These are phyloP conservation scores for Exophiala dermatitidis DNA, from an alignment of 2,329 filamentous ascomycete genomes.

Conservation along the genomic window DNA sequence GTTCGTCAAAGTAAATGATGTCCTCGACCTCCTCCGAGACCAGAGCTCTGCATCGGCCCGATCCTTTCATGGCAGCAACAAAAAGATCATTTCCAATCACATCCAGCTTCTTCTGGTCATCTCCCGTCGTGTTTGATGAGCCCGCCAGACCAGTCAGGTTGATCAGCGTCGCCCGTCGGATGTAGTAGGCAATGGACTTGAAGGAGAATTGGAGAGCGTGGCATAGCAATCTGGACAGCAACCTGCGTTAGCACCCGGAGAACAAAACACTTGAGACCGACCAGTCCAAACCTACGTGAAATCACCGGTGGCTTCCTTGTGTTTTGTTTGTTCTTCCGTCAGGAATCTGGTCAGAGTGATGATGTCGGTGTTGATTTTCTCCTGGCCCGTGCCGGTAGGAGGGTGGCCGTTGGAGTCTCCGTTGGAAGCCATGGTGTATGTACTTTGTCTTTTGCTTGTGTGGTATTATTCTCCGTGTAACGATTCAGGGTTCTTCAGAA, in stretches of 20 bases:
- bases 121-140: slow-evolving; percentile 88
- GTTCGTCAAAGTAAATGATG: slow-evolving; percentile 73
- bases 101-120: slow-evolving; percentile 99
- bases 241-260: slow-evolving; percentile 5
- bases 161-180: slow-evolving; percentile 88
- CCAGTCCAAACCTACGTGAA: slow-evolving; percentile 66
- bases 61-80: slow-evolving; percentile 88
- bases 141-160: slow-evolving; percentile 93
- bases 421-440: slow-evolving; percentile 20
- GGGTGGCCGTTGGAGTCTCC: slow-evolving; percentile 34
- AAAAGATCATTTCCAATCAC: slow-evolving; percentile 98
- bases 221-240: slow-evolving; percentile 66
- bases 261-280: not conserved
- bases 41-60: slow-evolving; percentile 78
- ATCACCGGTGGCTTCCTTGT: slow-evolving; percentile 92
- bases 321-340: slow-evolving; percentile 89
- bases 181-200: slow-evolving; percentile 99
- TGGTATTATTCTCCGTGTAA: no score
- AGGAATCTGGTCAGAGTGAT: slow-evolving; percentile 91
- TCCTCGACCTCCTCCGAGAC: slow-evolving; percentile 99
- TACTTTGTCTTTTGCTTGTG: not conserved
- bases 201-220: slow-evolving; percentile 98
- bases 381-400: slow-evolving; percentile 50
- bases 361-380: slow-evolving; percentile 92
- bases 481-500: no score